Base-by-base conservation (phyloP, 257 asterid genomes). In the Rehmannia glutinosa region DNA sequence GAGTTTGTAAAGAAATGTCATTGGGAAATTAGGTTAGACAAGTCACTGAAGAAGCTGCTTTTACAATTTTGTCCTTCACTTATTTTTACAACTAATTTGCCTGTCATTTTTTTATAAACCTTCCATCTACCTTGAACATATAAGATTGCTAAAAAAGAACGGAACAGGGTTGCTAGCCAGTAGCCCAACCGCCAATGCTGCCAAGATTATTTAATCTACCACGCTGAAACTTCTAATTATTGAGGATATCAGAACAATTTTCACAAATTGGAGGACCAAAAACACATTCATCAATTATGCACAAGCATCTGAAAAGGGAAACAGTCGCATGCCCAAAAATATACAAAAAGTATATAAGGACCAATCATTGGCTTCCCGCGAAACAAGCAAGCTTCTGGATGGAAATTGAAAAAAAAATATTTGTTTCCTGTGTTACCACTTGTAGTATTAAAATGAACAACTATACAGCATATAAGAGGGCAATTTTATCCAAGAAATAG, bases 391-490 rank as follows among this genome's bases (percentile, higher is more conserved):
- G 58, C 58, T 13, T 64, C 25, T 2, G 13, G 30, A 20, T 28
- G 47, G 55, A 38, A 49, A 24, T 25, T 25, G 16, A 52, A 47
- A 72, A 27, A 64, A 51, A 52, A 61, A n/a, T n/a, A n/a, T n/a
- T n/a, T n/a, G n/a, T 27, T 46, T 64, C 68, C 68, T 46, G 4
- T 53, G 70, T 20, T 64, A 33, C 58, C 69, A 73, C 69, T 73
- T 58, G 51, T 51, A 59, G 21, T 59, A 58, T 38, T 66, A 27
- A 38, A 58, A 17, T 32, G 11, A 64, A 36, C 10, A 7, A 52
- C 7, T 12, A 15, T 39, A 24, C 36, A 46, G 20, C 51, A 21
- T 4, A 25, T 1, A n/a, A 16, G 20, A 5, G 3, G 2, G 8
- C 24, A 33, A 50, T 13, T 21, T 45, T 43, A 42, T 45, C 43